These are phyloP conservation scores for Cardamine occulta DNA, from an alignment of 345 rosid genomes.

Conservation along the genomic window DNA sequence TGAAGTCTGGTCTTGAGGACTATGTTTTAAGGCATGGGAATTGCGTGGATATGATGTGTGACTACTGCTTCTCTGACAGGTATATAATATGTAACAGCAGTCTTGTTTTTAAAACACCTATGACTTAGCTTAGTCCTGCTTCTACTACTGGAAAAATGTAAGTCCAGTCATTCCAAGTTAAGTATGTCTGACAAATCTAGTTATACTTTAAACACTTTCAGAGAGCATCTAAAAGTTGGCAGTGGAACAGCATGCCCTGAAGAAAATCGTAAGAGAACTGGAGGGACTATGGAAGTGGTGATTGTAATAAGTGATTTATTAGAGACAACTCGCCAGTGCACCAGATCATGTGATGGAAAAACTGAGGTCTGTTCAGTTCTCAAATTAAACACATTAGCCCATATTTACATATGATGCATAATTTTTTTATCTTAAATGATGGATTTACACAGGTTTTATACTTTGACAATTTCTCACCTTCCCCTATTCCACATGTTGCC, in stretches of 20 bases:
- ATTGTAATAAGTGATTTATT: constrained; percentile 62
- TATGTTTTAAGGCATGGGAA: constrained; percentile 68
- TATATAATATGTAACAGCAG: constrained; percentile 33
- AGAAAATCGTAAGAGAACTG: constrained; percentile 53
- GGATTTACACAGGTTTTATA: constrained; percentile 63
- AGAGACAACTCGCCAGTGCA: constrained; percentile 52
- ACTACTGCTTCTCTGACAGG: constrained; percentile 58
- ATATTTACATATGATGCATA: constrained; percentile 1
- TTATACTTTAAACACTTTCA: constrained; percentile 39
- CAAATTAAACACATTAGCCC: neutral
- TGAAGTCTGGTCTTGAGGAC: constrained; percentile 80
- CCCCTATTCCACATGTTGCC: constrained; percentile 52
- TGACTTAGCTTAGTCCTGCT: constrained; percentile 15
- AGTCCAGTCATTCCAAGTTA: constrained; percentile 14
- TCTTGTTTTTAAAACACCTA: no score
- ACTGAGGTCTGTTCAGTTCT: constrained; percentile 63
- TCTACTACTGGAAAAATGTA: constrained; percentile 18
- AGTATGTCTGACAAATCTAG: constrained; percentile 11
- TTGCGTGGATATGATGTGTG: constrained; percentile 50
- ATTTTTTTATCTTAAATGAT: constrained; percentile 26
- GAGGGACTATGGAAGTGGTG: constrained; percentile 68
- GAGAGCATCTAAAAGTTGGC: constrained; percentile 77
- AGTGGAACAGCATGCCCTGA: constrained; percentile 57
- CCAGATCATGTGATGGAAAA: constrained; percentile 48
- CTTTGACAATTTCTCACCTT: constrained; percentile 71